Conservation (phyloP, 495 filamentous ascomycete species). For the Aspergillus ellipticus region DNA sequence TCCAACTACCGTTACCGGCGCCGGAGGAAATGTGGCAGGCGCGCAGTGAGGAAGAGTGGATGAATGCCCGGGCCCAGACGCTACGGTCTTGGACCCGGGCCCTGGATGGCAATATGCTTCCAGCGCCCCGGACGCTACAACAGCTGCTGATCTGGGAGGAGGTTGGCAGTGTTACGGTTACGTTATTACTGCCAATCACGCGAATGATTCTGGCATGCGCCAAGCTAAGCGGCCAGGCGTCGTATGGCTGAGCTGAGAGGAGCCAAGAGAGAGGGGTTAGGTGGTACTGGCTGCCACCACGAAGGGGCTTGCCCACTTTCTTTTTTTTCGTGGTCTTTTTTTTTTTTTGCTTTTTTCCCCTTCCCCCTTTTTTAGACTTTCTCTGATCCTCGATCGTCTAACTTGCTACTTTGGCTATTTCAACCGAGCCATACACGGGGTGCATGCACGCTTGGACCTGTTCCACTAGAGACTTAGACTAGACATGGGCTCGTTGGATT, state of each 20-base stretch:
- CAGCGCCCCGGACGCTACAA: conserved; percentile 10
- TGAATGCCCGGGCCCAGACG: conserved; percentile 7
- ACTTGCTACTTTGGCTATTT: too few species aligned
- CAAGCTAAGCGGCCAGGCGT: not conserved
- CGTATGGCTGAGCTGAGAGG: not conserved
- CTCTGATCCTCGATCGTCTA: too few species aligned
- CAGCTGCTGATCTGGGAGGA: conserved; percentile 6
- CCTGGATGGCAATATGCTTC: not conserved
- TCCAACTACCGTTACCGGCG: conserved; percentile 12
- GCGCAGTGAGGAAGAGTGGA: conserved; percentile 15
- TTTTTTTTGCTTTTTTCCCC: not conserved
- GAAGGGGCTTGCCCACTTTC: not conserved
- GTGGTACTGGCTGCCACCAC: too few species aligned
- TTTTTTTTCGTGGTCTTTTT: not conserved
- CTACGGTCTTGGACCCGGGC: conserved; percentile 1
- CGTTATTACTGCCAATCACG: conserved; percentile 11
- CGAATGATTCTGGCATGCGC: conserved; percentile 14
- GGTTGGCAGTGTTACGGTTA: conserved; percentile 3
- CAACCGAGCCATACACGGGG: too few species aligned
- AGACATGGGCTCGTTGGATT: too few species aligned
- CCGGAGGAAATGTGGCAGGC: conserved; percentile 19
- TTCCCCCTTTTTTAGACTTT: not conserved
- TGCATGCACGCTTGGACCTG: too few species aligned
- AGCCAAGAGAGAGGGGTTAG: too few species aligned
- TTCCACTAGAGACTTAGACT: too few species aligned